Conservation (phyloP, 805 yeast species). For the Nematodospora valgi region DNA sequence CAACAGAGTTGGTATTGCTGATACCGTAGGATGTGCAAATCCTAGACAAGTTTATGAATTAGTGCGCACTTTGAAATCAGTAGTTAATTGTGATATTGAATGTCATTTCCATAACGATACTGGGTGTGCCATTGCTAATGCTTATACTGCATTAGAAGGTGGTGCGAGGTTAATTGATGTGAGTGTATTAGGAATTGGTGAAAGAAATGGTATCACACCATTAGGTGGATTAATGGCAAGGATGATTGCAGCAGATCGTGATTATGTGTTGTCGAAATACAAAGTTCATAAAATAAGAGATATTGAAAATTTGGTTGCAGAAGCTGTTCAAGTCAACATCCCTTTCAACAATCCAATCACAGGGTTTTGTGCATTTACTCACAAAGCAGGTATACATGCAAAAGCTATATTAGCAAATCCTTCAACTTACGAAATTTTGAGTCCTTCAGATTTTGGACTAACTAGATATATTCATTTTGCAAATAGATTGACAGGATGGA, state of each 20-base stretch:
- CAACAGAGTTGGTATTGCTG: slow-evolving; percentile 98
- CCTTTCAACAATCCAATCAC: slow-evolving; percentile 99
- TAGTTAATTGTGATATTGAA: slow-evolving; percentile 95
- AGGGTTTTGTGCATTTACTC: slow-evolving; percentile 99
- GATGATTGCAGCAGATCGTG: slow-evolving; percentile 98
- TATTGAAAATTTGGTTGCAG: slow-evolving; percentile 92
- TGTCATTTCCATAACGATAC: slow-evolving; percentile 99
- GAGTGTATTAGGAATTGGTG: slow-evolving; percentile 96
- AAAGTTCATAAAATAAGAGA: slow-evolving; percentile 95
- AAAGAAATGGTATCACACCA: slow-evolving; percentile 97
- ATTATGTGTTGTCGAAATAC: slow-evolving; percentile 89
- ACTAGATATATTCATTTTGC: slow-evolving; percentile 97
- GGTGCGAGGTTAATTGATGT: slow-evolving; percentile 96
- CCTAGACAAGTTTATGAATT: slow-evolving; percentile 98
- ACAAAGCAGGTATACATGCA: slow-evolving; percentile 99
- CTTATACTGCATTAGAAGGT: slow-evolving; percentile 96
- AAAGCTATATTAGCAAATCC: slow-evolving; percentile 98
- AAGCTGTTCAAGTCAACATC: slow-evolving; percentile 93
- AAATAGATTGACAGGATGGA: slow-evolving; percentile 98
- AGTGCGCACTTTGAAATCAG: slow-evolving; percentile 87
- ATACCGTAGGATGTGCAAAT: slow-evolving; percentile 98
- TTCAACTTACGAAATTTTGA: slow-evolving; percentile 94
- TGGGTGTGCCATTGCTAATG: slow-evolving; percentile 98
- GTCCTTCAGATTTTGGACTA: slow-evolving; percentile 93
- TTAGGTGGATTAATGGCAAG: slow-evolving; percentile 98